Percentiles rank a stretch among this genome's conserved stretches.
phyloP scores from a whole-genome alignment of 371 early-diverging fungal species.

The Mucor velutinosus region DNA sequence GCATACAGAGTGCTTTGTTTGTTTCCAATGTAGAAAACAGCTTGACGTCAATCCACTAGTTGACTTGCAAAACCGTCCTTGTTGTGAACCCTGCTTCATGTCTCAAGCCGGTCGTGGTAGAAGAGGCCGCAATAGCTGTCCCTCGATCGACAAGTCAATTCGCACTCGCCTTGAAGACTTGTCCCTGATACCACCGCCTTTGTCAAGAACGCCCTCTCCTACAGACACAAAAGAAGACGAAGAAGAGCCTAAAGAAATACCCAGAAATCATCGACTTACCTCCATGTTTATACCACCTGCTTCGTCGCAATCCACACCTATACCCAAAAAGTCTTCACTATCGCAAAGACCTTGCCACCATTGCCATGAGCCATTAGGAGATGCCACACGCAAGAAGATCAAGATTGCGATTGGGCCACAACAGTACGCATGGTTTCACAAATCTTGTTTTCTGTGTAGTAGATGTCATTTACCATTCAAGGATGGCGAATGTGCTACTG shows the following conservation, averaged over 20 bases:
- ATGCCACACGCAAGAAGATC: slow-evolving; percentile 23
- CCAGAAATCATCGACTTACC: background rate
- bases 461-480: slow-evolving; percentile 68
- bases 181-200: slow-evolving; percentile 3
- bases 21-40: slow-evolving; percentile 34
- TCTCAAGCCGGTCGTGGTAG: slow-evolving; percentile 27
- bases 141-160: background rate
- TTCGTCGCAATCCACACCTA: background rate
- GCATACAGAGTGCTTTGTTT: slow-evolving; percentile 59
- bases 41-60: slow-evolving; percentile 57
- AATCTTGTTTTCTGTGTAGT: slow-evolving; percentile 70
- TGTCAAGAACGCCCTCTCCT: slow-evolving; percentile 20
- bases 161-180: background rate
- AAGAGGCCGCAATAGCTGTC: background rate
- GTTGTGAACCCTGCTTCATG: slow-evolving; percentile 69
- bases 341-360: slow-evolving; percentile 24
- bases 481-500: slow-evolving; percentile 57
- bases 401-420: slow-evolving; percentile 26
- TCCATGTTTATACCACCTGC: slow-evolving; percentile 11
- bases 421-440: slow-evolving; percentile 53
- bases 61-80: slow-evolving; percentile 59
- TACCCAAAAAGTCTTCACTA: background rate
- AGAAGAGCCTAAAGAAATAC: background rate
- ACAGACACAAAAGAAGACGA: slow-evolving; percentile 3
- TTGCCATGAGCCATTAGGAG: slow-evolving; percentile 33